These are phyloP conservation scores for Penicillium robsamsonii DNA, from an alignment of 495 filamentous ascomycete species.

Conservation along the genomic window DNA sequence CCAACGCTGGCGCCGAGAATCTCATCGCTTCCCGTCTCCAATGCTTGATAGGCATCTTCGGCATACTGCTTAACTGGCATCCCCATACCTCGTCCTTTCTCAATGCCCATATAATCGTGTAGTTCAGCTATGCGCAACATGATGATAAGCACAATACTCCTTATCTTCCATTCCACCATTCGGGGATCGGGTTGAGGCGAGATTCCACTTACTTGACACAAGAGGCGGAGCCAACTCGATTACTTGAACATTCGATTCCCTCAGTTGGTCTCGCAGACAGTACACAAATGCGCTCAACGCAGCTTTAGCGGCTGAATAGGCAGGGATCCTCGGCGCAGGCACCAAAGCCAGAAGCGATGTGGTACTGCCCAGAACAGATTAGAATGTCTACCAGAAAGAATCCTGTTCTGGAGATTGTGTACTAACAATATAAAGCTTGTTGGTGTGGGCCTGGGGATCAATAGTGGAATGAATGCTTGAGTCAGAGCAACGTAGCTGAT, in stretches of 20 bases:
- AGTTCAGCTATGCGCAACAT: constrained; percentile 32
- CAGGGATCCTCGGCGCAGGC: constrained; percentile 37
- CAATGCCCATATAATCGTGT: constrained; percentile 40
- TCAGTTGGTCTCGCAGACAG: constrained; percentile 58
- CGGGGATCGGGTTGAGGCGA: not conserved
- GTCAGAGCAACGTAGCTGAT: not conserved
- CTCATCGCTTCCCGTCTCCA: constrained; percentile 51
- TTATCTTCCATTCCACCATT: not conserved
- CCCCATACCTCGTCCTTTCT: constrained; percentile 46
- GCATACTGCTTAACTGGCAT: constrained; percentile 62
- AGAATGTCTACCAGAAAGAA: not conserved
- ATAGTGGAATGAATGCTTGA: not conserved
- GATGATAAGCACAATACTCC: not conserved
- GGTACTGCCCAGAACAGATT: constrained; percentile 24
- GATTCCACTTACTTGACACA: constrained; percentile 52
- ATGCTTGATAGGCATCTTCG: constrained; percentile 52
- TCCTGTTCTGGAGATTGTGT: not conserved
- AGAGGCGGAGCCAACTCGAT: constrained; percentile 66
- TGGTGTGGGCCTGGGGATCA: not conserved
- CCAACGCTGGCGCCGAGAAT: constrained; percentile 33
- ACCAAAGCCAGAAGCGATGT: constrained; percentile 43
- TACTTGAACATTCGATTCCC: constrained; percentile 49
- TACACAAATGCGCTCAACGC: constrained; percentile 49
- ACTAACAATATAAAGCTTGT: constrained; percentile 3
- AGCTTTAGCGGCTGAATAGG: constrained; percentile 45